Percentiles rank a stretch among this genome's conserved stretches.
These are phyloP conservation scores for Mycocentrospora acerina DNA, from an alignment of 2,329 filamentous ascomycete species.

Conservation along the genomic window DNA sequence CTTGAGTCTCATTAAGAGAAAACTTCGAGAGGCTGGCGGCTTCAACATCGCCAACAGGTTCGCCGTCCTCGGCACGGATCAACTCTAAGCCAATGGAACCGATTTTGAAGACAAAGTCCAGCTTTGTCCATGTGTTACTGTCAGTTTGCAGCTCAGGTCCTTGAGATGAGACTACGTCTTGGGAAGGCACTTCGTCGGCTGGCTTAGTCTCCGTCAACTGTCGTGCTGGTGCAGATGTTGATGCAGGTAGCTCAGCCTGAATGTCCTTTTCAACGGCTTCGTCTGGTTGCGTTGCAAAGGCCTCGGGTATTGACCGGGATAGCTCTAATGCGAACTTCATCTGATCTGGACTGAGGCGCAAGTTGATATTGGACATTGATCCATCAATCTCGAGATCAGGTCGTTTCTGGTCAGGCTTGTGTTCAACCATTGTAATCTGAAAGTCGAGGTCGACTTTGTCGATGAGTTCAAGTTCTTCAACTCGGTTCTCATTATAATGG, in stretches of 20 bases:
- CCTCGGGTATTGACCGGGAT: slow-evolving; percentile 81
- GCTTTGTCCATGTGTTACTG: slow-evolving; percentile 80
- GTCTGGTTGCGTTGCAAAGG: slow-evolving; percentile 75
- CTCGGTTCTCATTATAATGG: slow-evolving; percentile 69
- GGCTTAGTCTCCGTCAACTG: slow-evolving; percentile 45
- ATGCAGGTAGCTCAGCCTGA: slow-evolving; percentile 68
- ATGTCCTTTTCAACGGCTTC: slow-evolving; percentile 70
- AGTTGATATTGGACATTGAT: slow-evolving; percentile 88
- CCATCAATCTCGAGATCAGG: slow-evolving; percentile 92
- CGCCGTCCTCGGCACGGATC: slow-evolving; percentile 71
- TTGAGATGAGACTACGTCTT: slow-evolving; percentile 51
- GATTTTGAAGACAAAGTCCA: slow-evolving; percentile 89
- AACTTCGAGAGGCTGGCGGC: slow-evolving; percentile 87
- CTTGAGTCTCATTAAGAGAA: slow-evolving; percentile 85
- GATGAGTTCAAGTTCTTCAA: slow-evolving; percentile 92
- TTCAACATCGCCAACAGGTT: slow-evolving; percentile 76
- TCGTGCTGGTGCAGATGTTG: slow-evolving; percentile 53
- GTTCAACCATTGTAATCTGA: slow-evolving; percentile 87
- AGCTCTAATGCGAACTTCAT: slow-evolving; percentile 87
- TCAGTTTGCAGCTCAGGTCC: slow-evolving; percentile 69
- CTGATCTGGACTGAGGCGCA: slow-evolving; percentile 87
- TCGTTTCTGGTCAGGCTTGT: slow-evolving; percentile 71
- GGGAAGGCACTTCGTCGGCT: slow-evolving; percentile 41
- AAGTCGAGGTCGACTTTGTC: slow-evolving; percentile 95
- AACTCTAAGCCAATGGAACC: slow-evolving; percentile 87